Percentiles rank a stretch among this genome's conserved stretches.
phyloP scores from a whole-genome alignment of 257 asterid species.

The Jacaranda mimosifolia region DNA sequence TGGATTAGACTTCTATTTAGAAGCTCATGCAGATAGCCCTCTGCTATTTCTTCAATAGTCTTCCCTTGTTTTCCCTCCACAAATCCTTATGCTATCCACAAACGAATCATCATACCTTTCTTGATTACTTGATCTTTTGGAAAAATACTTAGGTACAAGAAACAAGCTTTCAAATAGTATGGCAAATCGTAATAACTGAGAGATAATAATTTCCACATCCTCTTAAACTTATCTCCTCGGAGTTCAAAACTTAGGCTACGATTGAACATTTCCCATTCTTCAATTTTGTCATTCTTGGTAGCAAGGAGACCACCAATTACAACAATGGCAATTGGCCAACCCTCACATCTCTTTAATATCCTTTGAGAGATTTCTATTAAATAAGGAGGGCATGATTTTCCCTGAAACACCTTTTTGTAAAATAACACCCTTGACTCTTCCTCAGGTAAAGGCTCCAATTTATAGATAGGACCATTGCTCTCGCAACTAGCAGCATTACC shows the following conservation, averaged over 20 bases:
- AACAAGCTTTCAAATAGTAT: slow-evolving; percentile 19
- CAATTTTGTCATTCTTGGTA: not conserved
- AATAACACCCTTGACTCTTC: slow-evolving; percentile 21
- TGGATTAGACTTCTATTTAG: not conserved
- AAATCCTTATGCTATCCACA: slow-evolving; percentile 33
- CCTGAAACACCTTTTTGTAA: slow-evolving; percentile 29
- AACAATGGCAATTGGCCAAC: slow-evolving; percentile 4
- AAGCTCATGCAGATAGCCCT: not conserved
- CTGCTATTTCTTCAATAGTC: not conserved
- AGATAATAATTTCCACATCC: slow-evolving; percentile 14
- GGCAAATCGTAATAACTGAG: slow-evolving; percentile 38
- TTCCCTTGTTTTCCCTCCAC: not conserved
- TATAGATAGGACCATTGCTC: slow-evolving; percentile 17
- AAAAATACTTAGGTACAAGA: not conserved
- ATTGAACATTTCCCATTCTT: slow-evolving; percentile 32
- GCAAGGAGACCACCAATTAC: slow-evolving; percentile 3
- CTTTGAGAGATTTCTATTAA: not conserved
- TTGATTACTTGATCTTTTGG: slow-evolving; percentile 32
- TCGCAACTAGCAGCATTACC: slow-evolving; percentile 14
- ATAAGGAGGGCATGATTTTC: slow-evolving; percentile 18
- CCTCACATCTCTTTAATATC: not conserved
- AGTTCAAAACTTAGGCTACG: slow-evolving; percentile 37
- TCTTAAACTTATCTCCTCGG: slow-evolving; percentile 2
- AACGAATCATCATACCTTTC: not conserved
- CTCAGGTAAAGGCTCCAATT: slow-evolving; percentile 20